Evolutionary conservation across 1,284 basidiomycete species (phyloP).

Genomic region (Stygiomarasmius scandens): DNA sequence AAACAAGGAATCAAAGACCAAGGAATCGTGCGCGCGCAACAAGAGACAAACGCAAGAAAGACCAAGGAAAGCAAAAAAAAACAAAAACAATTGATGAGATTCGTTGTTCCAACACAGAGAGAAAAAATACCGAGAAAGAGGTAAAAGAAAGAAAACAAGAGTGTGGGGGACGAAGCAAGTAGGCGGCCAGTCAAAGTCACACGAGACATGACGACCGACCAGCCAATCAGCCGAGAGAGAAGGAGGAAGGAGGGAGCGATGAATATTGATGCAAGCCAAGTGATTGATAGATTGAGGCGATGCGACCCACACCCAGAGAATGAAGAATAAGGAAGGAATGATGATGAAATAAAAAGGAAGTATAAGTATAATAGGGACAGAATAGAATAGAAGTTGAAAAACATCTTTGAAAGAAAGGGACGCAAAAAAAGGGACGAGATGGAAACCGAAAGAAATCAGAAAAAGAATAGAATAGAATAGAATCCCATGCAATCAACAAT

Average conservation of each 20-base stretch:
- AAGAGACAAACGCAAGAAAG: background rate
- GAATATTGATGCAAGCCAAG: background rate
- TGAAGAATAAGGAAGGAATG: slow-evolving; percentile 5
- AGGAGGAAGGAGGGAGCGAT: background rate
- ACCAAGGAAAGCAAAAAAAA: background rate
- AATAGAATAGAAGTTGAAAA: no score
- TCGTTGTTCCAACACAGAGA: slow-evolving; percentile 3
- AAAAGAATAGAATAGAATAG: slow-evolving; percentile 7
- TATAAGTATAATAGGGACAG: background rate
- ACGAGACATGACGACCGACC: no score
- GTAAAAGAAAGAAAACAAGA: no score
- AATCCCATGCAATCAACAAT: no score
- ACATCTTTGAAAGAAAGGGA: slow-evolving; percentile 2
- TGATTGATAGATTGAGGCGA: background rate
- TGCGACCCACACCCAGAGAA: background rate
- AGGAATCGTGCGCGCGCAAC: no score
- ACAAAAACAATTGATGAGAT: slow-evolving; percentile 8
- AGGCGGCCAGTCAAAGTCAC: no score
- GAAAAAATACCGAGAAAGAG: background rate
- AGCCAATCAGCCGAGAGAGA: no score
- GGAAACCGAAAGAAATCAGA: background rate
- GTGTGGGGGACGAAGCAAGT: no score
- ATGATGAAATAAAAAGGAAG: background rate
- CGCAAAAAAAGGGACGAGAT: background rate
- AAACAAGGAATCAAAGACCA: no score